Evolutionary conservation across 1,284 basidiomycete genomes (phyloP).

Genomic region (Bjerkandera adusta): DNA sequence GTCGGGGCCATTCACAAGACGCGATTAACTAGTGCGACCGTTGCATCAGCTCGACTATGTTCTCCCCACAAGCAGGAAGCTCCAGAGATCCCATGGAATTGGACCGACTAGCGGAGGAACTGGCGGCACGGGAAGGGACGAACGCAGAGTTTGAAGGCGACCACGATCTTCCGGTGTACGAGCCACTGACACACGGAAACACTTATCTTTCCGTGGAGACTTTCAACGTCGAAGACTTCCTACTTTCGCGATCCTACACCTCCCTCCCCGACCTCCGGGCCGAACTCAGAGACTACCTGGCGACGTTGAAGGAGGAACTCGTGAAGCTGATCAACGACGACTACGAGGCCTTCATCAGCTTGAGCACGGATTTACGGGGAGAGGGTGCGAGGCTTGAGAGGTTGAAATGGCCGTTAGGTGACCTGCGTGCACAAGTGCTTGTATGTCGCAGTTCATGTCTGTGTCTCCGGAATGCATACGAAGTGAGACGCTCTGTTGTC

Average conservation of each 20-base stretch:
- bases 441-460: conserved; percentile 44
- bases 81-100: conserved; percentile 36
- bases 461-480: conserved; percentile 1
- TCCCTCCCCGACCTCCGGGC: conserved; percentile 84
- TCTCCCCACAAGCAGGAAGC: neutral
- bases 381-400: conserved; percentile 74
- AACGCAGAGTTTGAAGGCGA: conserved; percentile 16
- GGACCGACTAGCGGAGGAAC: conserved; percentile 71
- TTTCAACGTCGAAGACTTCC: conserved; percentile 87
- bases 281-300: conserved; percentile 86
- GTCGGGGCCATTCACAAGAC: neutral
- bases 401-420: conserved; percentile 63
- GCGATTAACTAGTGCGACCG: neutral
- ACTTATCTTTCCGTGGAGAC: conserved; percentile 62
- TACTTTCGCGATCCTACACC: conserved; percentile 84
- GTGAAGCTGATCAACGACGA: conserved; percentile 96
- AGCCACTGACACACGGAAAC: conserved; percentile 80
- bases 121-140: conserved; percentile 51
- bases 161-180: conserved; percentile 68
- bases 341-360: conserved; percentile 95
- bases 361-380: conserved; percentile 86
- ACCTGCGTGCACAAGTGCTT: conserved; percentile 65
- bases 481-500: too few relatives aligned
- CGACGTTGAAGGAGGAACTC: conserved; percentile 85
- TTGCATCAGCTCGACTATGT: neutral